Evolutionary conservation across 306 rosid genomes (phyloP).

Genomic region (Ochetophila trinervis): DNA sequence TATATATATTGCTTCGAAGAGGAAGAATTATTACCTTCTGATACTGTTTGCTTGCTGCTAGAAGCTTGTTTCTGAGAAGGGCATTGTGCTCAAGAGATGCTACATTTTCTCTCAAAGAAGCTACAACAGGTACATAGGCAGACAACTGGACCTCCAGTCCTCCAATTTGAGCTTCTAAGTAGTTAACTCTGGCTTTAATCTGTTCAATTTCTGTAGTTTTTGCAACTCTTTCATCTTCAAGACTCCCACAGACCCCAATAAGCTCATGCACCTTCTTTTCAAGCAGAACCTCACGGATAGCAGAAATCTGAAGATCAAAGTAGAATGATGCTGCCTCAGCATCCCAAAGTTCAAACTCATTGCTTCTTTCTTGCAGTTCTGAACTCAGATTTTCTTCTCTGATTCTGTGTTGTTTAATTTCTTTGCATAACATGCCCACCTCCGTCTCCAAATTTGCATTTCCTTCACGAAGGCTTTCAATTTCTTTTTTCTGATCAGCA

Average conservation of each 20-base stretch:
- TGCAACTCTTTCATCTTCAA: constrained; percentile 58
- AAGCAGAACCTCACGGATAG: constrained; percentile 74
- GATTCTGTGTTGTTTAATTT: constrained; percentile 60
- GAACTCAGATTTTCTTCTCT: constrained; percentile 69
- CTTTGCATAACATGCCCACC: constrained; percentile 49
- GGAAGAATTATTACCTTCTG: constrained; percentile 47
- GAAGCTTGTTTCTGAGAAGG: constrained; percentile 38
- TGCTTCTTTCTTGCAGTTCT: constrained; percentile 77
- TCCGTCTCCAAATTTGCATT: constrained; percentile 50
- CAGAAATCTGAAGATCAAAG: constrained; percentile 82
- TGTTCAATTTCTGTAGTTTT: constrained; percentile 60
- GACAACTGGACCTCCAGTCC: constrained; percentile 59
- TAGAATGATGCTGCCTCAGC: constrained; percentile 88
- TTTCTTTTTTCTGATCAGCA: constrained; percentile 55
- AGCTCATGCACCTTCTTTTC: constrained; percentile 85
- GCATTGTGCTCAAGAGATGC: constrained; percentile 65
- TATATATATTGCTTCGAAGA: neutral
- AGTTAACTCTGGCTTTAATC: constrained; percentile 44
- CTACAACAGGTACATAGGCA: constrained; percentile 65
- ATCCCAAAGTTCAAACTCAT: constrained; percentile 85
- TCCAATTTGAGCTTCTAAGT: constrained; percentile 72
- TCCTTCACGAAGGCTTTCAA: constrained; percentile 51
- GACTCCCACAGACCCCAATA: constrained; percentile 54
- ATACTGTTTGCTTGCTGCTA: constrained; percentile 23
- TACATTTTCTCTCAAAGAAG: constrained; percentile 73